phyloP scores from a whole-genome alignment of 176 grass and related monocot genomes.

The Saccharum officinarum region DNA sequence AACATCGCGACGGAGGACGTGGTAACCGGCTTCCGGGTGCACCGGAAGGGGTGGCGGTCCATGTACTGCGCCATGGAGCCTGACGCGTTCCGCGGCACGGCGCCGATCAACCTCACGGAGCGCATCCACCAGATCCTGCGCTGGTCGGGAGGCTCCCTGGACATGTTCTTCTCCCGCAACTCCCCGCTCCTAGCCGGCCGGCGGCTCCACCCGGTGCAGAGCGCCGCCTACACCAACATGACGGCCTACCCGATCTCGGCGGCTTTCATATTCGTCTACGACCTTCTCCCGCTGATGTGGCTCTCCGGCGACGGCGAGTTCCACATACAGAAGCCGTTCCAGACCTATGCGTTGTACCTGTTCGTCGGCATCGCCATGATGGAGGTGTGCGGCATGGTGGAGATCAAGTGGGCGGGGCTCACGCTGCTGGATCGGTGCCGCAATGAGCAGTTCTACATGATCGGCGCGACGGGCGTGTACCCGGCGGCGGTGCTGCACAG shows the following conservation, averaged over 20 bases:
- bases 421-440: constrained; percentile 32
- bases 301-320: too few species aligned
- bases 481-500: constrained; percentile 35
- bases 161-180: constrained; percentile 27
- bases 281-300: too few species aligned
- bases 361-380: too few species aligned
- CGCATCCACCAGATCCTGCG: constrained; percentile 20
- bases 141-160: constrained; percentile 6
- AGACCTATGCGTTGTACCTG: too few species aligned
- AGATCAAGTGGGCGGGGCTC: neutral
- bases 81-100: constrained; percentile 31
- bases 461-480: constrained; percentile 18
- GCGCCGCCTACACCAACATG: too few species aligned
- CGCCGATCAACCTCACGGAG: constrained; percentile 29
- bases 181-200: neutral
- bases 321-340: too few species aligned
- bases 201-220: too few species aligned
- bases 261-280: too few species aligned
- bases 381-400: constrained; percentile 1
- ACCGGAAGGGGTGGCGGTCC: constrained; percentile 20
- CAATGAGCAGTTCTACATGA: constrained; percentile 38
- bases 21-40: constrained; percentile 23
- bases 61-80: constrained; percentile 24
- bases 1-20: constrained; percentile 29
- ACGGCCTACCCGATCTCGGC: too few species aligned